phyloP scores from a whole-genome alignment of 2,329 filamentous ascomycete genomes.

The Huntiella moniliformis region DNA sequence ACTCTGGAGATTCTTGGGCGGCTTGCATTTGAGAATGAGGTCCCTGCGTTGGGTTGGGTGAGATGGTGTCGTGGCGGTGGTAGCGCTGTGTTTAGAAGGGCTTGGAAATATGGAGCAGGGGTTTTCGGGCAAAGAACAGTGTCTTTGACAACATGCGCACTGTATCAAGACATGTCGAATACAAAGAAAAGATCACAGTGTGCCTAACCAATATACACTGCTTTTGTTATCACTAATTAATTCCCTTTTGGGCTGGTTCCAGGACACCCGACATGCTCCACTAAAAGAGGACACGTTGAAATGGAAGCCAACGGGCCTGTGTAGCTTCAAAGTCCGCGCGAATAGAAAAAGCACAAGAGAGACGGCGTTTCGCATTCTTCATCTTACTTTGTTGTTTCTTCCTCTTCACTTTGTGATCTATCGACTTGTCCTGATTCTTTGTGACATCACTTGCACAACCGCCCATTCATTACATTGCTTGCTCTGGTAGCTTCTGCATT shows the following conservation, averaged over 20 bases:
- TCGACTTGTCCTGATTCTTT: conserved; percentile 12
- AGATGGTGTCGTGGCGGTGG: too few species aligned
- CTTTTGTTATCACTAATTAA: neutral
- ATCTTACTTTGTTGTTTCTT: conserved; percentile 2
- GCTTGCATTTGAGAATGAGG: neutral
- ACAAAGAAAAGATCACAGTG: neutral
- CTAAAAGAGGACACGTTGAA: conserved; percentile 13
- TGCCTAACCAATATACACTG: neutral
- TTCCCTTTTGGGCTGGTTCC: neutral
- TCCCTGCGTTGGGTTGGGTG: too few species aligned
- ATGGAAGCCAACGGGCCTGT: neutral
- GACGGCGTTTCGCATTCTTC: neutral
- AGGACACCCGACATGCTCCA: conserved; percentile 3
- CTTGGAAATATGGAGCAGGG: too few species aligned
- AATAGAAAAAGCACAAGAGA: conserved; percentile 6
- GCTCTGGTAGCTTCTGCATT: conserved; percentile 2
- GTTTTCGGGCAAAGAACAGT: neutral
- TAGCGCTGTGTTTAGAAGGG: neutral
- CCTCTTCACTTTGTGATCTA: conserved; percentile 14
- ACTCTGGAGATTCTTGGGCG: neutral
- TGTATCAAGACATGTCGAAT: neutral
- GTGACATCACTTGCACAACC: neutral
- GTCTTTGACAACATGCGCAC: neutral
- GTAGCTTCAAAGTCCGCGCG: neutral
- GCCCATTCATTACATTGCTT: neutral